Base-by-base conservation (phyloP, 2,329 filamentous ascomycete genomes). In the Leptographium flavum region DNA sequence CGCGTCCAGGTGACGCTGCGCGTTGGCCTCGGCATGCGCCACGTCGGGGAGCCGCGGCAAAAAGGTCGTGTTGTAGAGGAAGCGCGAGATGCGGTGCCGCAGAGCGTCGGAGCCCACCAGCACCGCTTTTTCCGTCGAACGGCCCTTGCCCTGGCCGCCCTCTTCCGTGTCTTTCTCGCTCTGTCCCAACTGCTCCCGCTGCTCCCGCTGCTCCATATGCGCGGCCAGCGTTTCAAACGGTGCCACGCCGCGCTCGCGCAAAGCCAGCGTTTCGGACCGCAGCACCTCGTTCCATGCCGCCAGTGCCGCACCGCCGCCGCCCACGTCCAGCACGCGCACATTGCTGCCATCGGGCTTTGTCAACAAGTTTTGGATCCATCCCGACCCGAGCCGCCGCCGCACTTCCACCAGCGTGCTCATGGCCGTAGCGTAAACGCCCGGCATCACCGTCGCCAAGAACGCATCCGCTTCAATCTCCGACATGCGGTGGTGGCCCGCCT, bases 21-120 rank as follows among this genome's bases (percentile, higher is more conserved):
- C 68, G 41, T 75, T 74, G 47, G 79, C 68, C 21, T 73, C 68
- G 1, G 76, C 73, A 57, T 82, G 81, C 23, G 87, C 63, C 51
- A 90, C 87, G 56, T 96, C 87, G 0, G 92, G 92, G n/a, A 96
- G 66, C 4, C 88, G 79, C 8, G 90, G 88, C 8, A 98, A 70
- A 57, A 98, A 95, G 0, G 84, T 93, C 0, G 92, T 96, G 58
- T 95, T 82, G 32, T 93, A 74, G 13, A 98, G 67, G 50, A 96
- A 74, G 17, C 68, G 70, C 52, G 87, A 86, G 22, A 87, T 70
- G 28, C 87, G 81, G 46, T 83, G 70, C 17, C 87, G 78, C 25
- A 98, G 68, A 3, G 77, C 66, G 50, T 87, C 76, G 0, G 86
- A 83, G 0, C 80, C 87, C 2, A 84, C 78, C 3, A 96, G 65